Evolutionary conservation across 2,329 filamentous ascomycete genomes (phyloP), one percentile per base, ranked within the genome.

Genomic region (Botrytis squamosa): DNA sequence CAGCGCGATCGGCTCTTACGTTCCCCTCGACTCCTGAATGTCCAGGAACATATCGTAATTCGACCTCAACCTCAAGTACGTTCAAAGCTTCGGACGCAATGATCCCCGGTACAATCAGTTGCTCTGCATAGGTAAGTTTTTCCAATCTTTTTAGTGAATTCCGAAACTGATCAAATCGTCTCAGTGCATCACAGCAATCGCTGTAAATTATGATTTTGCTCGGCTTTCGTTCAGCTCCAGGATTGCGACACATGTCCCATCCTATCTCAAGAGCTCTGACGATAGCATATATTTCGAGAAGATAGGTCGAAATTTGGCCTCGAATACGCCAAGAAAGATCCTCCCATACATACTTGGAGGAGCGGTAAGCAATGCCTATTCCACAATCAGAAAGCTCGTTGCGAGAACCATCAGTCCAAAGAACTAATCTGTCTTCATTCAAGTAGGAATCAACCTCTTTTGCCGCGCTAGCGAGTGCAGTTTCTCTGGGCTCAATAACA

Each of bases 251-350:
- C 44, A 49, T 33, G 62, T 73, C 69, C 67, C 46, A 75, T 29
- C 40, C 72, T 38, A 75, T 74, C 64, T 75, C 57, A 40, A 75
- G 60, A 38, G 72, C 74, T 72, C 73, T 74, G 38, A 65, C 62
- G 68, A 75, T 70, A 55, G 64, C 72, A 42, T 72, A 75, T 0
- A 74, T 49, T 57, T 75, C 68, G 49, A 75, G 72, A 25, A 62
- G 40, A 72, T 73, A 7, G 6, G 59, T 64, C 36, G 71, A 40
- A 6, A 69, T 59, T 40, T 42, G 69, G 36, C 63, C 64, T 49
- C 72, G 74, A 52, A 74, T 42, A 40, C 69, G 33, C 64, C 64
- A 74, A 70, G 72, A 74, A 14, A 71, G 29, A 25, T 74, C 55
- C 9, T 38, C 36, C 72, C 68, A 75, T 36, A 49, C 33, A 16